Evolutionary conservation across 2,329 filamentous ascomycete species (phyloP), one percentile per base, ranked within the genome.

Genomic region (Ploettnerulaceae sp.): DNA sequence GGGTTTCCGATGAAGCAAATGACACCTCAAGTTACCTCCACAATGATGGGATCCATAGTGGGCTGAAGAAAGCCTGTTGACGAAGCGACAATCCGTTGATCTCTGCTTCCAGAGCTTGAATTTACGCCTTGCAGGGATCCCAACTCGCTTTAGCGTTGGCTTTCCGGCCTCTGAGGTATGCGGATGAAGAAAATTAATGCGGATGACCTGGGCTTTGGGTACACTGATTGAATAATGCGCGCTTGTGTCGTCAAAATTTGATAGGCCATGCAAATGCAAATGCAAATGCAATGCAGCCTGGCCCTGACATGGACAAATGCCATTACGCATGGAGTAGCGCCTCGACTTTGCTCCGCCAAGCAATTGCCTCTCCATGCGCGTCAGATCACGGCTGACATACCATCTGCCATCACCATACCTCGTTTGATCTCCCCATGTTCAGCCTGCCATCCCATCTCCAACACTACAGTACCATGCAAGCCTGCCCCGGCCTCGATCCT

Each of bases 311-410:
- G 38, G 32, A 45, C 15, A 12, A 34, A 29, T 36, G 22, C 9
- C 14, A 28, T 28, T 9, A 15, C 21, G 40, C 24, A 40, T 14
- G 24, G 25, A 15, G 20, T 14, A n/a, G 17, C 17, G 28, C 15
- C 25, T 29, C 21, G 15, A 2, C 24, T 29, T 29, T 26, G 25
- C 17, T 26, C 37, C 14, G 37, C 37, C 37, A 40, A 40, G 37
- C 25, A 15, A 21, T 29, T 20, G 25, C 37, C 31, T 43, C 40
- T 17, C 22, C 9, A 47, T 47, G 44, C 44, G 44, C 44, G 44
- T 47, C 44, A 47, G 44, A 40, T 47, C 36, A 47, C 44, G 22
- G 44, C 44, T 47, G 14, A 47, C 43, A 26, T 15, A 9, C 15
- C n/a, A 15, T 33, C 31, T 2, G n/a, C n/a, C 11, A 28, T 25